Evolutionary conservation across 306 rosid species (phyloP), one percentile per base, ranked within the genome.

Genomic region (Quillaja saponaria): DNA sequence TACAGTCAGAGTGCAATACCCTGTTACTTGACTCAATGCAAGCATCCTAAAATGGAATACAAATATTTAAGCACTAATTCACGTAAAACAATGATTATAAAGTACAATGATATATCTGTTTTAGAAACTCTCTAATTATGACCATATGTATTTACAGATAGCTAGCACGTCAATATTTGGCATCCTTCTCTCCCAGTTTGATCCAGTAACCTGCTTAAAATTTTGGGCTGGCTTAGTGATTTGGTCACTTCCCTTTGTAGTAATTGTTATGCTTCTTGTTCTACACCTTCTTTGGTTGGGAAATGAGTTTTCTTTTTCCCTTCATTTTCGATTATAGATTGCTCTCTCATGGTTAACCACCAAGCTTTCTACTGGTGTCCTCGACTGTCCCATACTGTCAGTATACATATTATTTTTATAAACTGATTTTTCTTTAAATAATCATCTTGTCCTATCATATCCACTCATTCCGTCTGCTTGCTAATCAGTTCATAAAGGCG

Each of bases 281-380:
- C 59, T 25, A 40, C 40, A 10, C 69, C 52, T 58, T 75, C 54
- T 20, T 33, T 35, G 17, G 50, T 61, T 41, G 67, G 57, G 69
- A 71, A 45, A 34, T 48, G 19, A 57, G 33, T 66, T 63, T 58
- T 1, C 7, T 61, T 58, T 67, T 19, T 54, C 33, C 47, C 42
- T 63, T 53, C 46, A 31, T 37, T 73, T 41, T 54, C 54, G 17
- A 71, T 58, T 63, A 59, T 81, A 94, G 99, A 74, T 94, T 58
- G 21, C 71, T 72, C 83, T 83, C n/a, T 72, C 96, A 8, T 78
- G 83, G 70, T 76, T 87, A 72, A 75, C 96, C 78, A 89, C 89
- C 89, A 80, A 81, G 68, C 97, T 94, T 70, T 87, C 99, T 14
- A 76, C 89, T 0, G 96, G 99, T 66, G 99, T 94, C 80, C 97